A percentile compares a stretch with the other conserved stretches of the same genome.
Evolutionary conservation across 2,329 filamentous ascomycete species (phyloP).

Genomic region (Penicillium carneum): DNA sequence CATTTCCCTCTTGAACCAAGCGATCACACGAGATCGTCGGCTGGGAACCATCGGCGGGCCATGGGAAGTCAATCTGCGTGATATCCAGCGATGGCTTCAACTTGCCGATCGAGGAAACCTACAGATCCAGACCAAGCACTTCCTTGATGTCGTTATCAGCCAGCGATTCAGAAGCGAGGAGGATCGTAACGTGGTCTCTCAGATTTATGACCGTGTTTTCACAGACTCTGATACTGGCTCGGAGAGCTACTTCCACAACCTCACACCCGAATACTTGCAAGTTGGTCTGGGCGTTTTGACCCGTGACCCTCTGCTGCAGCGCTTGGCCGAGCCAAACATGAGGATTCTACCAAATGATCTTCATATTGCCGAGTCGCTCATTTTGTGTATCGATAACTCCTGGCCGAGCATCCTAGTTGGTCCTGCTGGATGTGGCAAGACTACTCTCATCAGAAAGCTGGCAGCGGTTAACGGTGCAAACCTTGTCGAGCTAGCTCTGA

Average conservation of each 20-base stretch:
- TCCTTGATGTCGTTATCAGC: slow-evolving; percentile 80
- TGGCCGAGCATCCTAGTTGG: slow-evolving; percentile 91
- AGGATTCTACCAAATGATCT: slow-evolving; percentile 58
- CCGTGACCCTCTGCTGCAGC: slow-evolving; percentile 60
- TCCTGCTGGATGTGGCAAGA: slow-evolving; percentile 85
- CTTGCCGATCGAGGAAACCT: slow-evolving; percentile 69
- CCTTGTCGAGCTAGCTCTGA: slow-evolving; percentile 84
- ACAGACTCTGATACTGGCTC: slow-evolving; percentile 54
- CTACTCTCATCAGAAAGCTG: slow-evolving; percentile 76
- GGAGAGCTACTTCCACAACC: slow-evolving; percentile 73
- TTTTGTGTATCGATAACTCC: slow-evolving; percentile 83
- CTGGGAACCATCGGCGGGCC: slow-evolving; percentile 72
- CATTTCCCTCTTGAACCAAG: slow-evolving; percentile 77
- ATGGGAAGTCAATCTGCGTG: slow-evolving; percentile 95
- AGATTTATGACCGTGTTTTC: slow-evolving; percentile 73
- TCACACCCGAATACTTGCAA: slow-evolving; percentile 72
- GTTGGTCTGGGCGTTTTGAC: slow-evolving; percentile 77
- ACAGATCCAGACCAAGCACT: slow-evolving; percentile 72
- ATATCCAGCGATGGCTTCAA: slow-evolving; percentile 86
- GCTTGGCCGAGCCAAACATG: slow-evolving; percentile 44
- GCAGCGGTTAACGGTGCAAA: slow-evolving; percentile 79
- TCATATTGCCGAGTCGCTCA: slow-evolving; percentile 79
- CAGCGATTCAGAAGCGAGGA: slow-evolving; percentile 79
- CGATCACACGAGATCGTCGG: slow-evolving; percentile 65
- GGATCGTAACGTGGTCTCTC: slow-evolving; percentile 71